Percentiles rank a stretch among this genome's conserved stretches.
Conservation (phyloP, 768 basidiomycete species). For the Leccinum pellstonianum region DNA sequence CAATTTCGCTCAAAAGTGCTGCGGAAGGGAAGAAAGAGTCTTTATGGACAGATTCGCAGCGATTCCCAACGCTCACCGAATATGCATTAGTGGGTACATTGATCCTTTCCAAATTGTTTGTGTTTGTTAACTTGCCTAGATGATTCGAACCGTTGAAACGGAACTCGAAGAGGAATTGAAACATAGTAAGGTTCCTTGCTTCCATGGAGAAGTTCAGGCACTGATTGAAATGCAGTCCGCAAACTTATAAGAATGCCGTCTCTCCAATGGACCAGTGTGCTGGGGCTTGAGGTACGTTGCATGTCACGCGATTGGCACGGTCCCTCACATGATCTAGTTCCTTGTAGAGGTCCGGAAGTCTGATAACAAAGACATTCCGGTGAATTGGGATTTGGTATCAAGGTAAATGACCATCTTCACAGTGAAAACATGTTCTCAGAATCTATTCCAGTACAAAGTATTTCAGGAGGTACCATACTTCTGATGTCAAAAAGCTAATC, state of each 20-base stretch:
- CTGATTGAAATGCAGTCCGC: constrained; percentile 49
- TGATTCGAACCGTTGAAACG: constrained; percentile 61
- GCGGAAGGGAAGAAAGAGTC: constrained; percentile 61
- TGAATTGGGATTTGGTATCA: constrained; percentile 64
- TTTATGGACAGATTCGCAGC: constrained; percentile 63
- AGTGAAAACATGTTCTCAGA: neutral
- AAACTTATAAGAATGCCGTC: constrained; percentile 71
- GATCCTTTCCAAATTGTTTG: constrained; percentile 20
- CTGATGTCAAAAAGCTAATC: constrained; percentile 56
- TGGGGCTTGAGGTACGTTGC: constrained; percentile 65
- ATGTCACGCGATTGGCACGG: neutral
- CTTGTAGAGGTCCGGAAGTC: constrained; percentile 74
- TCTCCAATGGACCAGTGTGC: constrained; percentile 63
- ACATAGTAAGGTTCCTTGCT: constrained; percentile 42
- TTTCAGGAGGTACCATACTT: constrained; percentile 73
- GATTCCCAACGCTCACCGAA: constrained; percentile 56
- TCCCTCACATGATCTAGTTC: constrained; percentile 45
- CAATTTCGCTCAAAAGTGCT: constrained; percentile 62
- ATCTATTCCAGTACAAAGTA: constrained; percentile 59
- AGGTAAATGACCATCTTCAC: constrained; percentile 39
- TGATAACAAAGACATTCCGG: constrained; percentile 45
- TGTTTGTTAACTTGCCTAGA: constrained; percentile 39
- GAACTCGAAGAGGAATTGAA: constrained; percentile 76
- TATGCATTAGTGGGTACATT: constrained; percentile 48
- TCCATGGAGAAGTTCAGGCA: neutral